Base-by-base conservation (phyloP, 352 stramenopile genomes). In the Globisporangium spiculum region DNA sequence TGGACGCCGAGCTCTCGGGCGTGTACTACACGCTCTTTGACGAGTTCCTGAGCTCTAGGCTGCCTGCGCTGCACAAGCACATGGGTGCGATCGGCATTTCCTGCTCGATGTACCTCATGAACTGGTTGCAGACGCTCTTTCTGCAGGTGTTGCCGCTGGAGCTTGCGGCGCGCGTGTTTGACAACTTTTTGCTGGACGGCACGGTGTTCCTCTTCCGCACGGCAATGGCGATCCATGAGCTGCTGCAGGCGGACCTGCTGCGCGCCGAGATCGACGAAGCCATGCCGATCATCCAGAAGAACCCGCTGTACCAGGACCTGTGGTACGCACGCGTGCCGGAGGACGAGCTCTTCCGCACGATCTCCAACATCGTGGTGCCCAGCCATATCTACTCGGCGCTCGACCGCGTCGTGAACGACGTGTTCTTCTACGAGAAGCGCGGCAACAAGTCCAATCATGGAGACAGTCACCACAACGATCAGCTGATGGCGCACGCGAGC, bases 91-190 rank as follows among this genome's bases (percentile, higher is more conserved):
- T 95, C 38, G 87, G 87, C 24, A 67, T 93, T 8, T 82, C 83
- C 1, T 79, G 80, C 34, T 87, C 84, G 14, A 92, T 97, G 84
- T 97, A 94, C 59, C 65, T 96, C 12, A 94, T 96, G 84, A 94
- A 95, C 65, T 96, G 89, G 89, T 69, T 96, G 20, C 89, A 96
- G 71, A 97, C 89, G 26, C 71, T 97, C 7, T 97, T 94, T 38
- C 55, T 94, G 5, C 89, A 96, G 69, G 83, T 95, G 18, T 63
- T 96, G 9, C 89, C 89, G 6, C 74, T 97, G 2, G 84, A 94
- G 63, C 70, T 90, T 20, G 89, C 89, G 12, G 78, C 79, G 10
- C 75, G 89, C 0, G 83, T 95, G 56, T 80, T 94, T 22, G 89
- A 97, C 72, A 91, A 91, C 32, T 97, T 97, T 66, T 52, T 97